Conservation (phyloP, 163 green algal species). For the Chlorella variabilis region DNA sequence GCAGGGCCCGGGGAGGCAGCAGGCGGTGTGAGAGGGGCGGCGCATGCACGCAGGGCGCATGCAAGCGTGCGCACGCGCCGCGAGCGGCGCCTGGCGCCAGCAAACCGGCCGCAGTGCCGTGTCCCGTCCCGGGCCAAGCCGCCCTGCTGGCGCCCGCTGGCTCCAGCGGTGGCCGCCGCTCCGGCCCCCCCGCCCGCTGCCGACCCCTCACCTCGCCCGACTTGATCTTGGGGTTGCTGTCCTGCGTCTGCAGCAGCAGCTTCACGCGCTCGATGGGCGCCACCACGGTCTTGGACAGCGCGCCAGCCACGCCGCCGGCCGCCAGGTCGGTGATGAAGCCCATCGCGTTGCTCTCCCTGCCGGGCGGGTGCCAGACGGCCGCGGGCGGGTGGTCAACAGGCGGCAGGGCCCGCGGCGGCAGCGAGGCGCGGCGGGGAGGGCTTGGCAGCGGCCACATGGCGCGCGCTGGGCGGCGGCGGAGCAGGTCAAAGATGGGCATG, state of each 20-base stretch:
- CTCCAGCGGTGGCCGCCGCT: too few relatives aligned
- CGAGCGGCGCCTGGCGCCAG: too few relatives aligned
- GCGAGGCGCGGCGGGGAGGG: too few relatives aligned
- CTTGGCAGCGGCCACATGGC: too few relatives aligned
- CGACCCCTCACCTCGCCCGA: constrained; percentile 66
- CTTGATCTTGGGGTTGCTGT: constrained; percentile 86
- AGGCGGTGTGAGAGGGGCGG: too few relatives aligned
- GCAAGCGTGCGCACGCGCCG: not conserved
- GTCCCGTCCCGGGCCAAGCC: too few relatives aligned
- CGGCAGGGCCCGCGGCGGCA: too few relatives aligned
- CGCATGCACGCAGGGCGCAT: not conserved
- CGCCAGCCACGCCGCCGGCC: constrained; percentile 85
- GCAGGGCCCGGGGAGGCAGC: too few relatives aligned
- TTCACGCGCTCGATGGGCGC: constrained; percentile 99
- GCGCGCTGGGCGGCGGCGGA: not conserved
- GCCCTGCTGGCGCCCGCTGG: too few relatives aligned
- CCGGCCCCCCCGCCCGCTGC: too few relatives aligned
- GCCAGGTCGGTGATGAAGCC: constrained; percentile 79
- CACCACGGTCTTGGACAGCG: constrained; percentile 96
- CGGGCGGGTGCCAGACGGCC: not conserved
- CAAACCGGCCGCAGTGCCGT: too few relatives aligned
- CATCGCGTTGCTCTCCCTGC: constrained; percentile 52
- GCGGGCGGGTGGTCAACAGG: not conserved
- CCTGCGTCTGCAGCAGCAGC: constrained; percentile 97
- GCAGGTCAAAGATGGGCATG: not conserved